Percentiles rank a stretch among this genome's conserved stretches.
These are phyloP conservation scores for Lodderomyces elongisporus DNA, from an alignment of 1,139 yeast species.

Conservation along the genomic window DNA sequence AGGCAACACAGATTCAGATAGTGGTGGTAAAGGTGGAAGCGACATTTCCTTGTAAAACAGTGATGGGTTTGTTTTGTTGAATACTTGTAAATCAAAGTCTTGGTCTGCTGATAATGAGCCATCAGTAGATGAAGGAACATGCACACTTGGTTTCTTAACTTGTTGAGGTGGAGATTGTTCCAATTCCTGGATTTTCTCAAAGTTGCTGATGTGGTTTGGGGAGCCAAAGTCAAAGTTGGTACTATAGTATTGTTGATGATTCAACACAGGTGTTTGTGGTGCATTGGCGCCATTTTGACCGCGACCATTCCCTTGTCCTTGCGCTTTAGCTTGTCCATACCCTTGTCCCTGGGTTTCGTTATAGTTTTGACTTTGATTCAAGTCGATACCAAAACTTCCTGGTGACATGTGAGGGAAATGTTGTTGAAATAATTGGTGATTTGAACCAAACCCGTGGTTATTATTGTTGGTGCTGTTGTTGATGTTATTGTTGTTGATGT, in stretches of 20 bases:
- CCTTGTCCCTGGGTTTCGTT: constrained; percentile 4
- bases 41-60: neutral
- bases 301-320: too few species aligned
- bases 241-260: constrained; percentile 10
- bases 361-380: constrained; percentile 4
- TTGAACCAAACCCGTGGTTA: constrained; percentile 13
- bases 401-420: constrained; percentile 1
- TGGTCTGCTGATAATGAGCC: constrained; percentile 6
- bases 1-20: constrained; percentile 34
- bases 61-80: constrained; percentile 3
- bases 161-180: constrained; percentile 7
- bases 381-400: too few species aligned
- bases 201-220: constrained; percentile 3
- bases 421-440: constrained; percentile 2
- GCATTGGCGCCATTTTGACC: neutral
- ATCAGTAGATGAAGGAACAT: neutral
- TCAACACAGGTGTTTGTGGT: constrained; percentile 12
- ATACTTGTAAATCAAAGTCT: constrained; percentile 9
- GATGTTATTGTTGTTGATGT: constrained; percentile 2
- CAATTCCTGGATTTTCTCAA: constrained; percentile 7
- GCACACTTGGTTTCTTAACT: neutral
- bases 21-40: constrained; percentile 32
- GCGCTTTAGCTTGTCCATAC: too few species aligned
- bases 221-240: constrained; percentile 3
- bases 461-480: too few species aligned